Percentiles rank a stretch among this genome's conserved stretches.
Evolutionary conservation across 2,329 filamentous ascomycete species (phyloP).

Genomic region (Cladosporium halotolerans): DNA sequence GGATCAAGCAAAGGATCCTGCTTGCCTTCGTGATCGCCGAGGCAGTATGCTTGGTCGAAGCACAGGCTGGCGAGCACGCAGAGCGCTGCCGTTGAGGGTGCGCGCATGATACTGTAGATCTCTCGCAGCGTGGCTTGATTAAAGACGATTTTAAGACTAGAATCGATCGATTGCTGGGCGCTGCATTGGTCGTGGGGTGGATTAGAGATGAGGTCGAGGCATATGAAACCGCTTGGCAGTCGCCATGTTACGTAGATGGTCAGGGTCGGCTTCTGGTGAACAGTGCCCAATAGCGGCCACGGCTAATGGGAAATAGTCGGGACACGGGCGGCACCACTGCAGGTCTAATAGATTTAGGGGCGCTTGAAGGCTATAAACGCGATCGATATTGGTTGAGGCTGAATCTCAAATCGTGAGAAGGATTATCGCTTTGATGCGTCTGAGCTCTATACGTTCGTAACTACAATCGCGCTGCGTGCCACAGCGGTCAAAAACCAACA

Average conservation of each 20-base stretch:
- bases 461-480: no score
- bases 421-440: no score
- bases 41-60: slow-evolving; percentile 20
- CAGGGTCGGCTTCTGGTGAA: not conserved
- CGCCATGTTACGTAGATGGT: not conserved
- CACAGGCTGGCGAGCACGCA: slow-evolving; percentile 26
- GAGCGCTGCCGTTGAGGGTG: slow-evolving; percentile 23
- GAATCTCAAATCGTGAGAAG: no score
- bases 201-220: slow-evolving; percentile 10
- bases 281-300: no score
- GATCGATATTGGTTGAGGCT: no score
- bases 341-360: no score
- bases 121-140: not conserved
- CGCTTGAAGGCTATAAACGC: no score
- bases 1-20: slow-evolving; percentile 22
- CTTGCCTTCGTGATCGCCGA: slow-evolving; percentile 13
- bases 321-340: no score
- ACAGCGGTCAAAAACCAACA: not conserved
- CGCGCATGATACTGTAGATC: slow-evolving; percentile 17
- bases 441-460: no score
- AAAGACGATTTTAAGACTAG: not conserved
- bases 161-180: not conserved
- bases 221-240: slow-evolving; percentile 4
- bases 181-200: slow-evolving; percentile 2
- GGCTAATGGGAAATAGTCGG: no score